Base-by-base conservation (phyloP, 2,329 filamentous ascomycete species). In the Orbilia javanica region DNA sequence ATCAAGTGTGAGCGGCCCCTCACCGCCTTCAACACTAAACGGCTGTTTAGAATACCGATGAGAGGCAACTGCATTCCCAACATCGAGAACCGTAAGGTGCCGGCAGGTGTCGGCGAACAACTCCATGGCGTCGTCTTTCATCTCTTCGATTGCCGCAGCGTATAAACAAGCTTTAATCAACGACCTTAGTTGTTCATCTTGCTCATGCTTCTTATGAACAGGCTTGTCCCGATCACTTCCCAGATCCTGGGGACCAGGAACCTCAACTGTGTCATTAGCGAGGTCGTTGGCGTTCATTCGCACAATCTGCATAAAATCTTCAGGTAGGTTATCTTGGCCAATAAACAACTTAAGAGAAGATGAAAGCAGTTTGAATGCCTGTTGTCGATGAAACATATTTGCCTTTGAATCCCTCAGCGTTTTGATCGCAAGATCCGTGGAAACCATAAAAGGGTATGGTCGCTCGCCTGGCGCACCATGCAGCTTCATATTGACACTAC, bases 261-360 rank as follows among this genome's bases (percentile, higher is more conserved):
- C 66, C 92, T 91, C 77, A 97, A 90, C 0, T 81, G 93, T 95
- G 79, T 89, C 89, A 8, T 89, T 88, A 25, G 92, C 86, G 2
- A 98, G 86, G 81, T 99, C 96, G 81, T 97, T 92, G 0, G 93
- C 94, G 83, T 98, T 93, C 4, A 98, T 87, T 39, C 96, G 91
- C 55, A 99, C 88, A 7, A 96, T 87, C 52, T 93, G 89, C 3
- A 93, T 90, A 79, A 98, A 89, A 80, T 99, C 95, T 6, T 99
- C 96, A 0, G 95, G 95, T 11, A 98, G 86, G 81, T 88, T 91
- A 82, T 99, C 96, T 78, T 90, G 90, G 3, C 96, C 96, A 72
- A 99, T 92, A 68, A 95, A 90, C 34, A 99, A 87, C 85, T 98
- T 99, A 65, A 97, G 87, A 82, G 98, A 94, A 0, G 94, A 89